Base-by-base conservation (phyloP, 2,329 filamentous ascomycete genomes). In the Fusarium chlamydosporum region DNA sequence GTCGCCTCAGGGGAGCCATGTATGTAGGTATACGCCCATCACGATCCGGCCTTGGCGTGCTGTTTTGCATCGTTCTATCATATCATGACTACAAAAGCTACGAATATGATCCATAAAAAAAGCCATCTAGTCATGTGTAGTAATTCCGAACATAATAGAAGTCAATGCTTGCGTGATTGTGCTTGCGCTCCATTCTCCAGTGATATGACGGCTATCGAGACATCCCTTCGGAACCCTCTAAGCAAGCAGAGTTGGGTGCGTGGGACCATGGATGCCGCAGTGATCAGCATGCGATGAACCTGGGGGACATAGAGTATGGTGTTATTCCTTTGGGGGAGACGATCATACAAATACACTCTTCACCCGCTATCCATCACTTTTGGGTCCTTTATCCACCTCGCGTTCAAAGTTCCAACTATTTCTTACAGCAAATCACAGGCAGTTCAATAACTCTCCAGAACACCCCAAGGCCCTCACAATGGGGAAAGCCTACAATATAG, bases 401-500 rank as follows among this genome's bases (percentile, higher is more conserved):
- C 8, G 11, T 11, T 10, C n/a, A 18, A 20, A 12, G 10, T 15
- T 16, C 26, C n/a, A 46, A 37, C 31, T 31, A 1, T 15, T 26
- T 16, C 5, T 40, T 29, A 54, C 6, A 52, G 6, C 27, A 23
- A 11, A 37, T 7, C 29, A n/a, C 11, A 26, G 10, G 34, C 31
- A 13, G n/a, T 53, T 45, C 20, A 15, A 40, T 23, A 31, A 13
- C 18, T 46, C 20, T 47, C 46, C 9, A n/a, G 34, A 37, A 31
- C 23, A 46, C 12, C 26, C n/a, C 10, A 43, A 42, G 20, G 16
- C 13, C 42, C 26, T 65, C 57, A 65, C 20, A 57, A 82, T 82
- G 80, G 80, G 80, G 35, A 79, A 79, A 51, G 67, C 73, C 48
- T 81, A 80, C 68, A 78, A 77, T 47, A 76, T 82, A 47, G 72